phyloP scores from a whole-genome alignment of 1,284 basidiomycete genomes.

The Irpex sp. region DNA sequence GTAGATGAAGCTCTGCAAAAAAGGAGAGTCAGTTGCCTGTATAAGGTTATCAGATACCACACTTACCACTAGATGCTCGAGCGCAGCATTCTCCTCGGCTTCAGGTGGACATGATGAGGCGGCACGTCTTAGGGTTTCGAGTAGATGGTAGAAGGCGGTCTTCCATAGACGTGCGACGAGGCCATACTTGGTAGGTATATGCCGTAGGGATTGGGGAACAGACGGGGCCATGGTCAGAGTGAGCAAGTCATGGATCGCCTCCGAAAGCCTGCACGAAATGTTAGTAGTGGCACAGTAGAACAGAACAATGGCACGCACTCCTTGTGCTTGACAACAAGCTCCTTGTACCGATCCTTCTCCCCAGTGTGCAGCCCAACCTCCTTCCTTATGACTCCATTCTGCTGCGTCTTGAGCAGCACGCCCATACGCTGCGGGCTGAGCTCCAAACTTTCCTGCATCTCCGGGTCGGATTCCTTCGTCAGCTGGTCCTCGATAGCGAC shows the following conservation, averaged over 20 bases:
- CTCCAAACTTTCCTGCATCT: slow-evolving; percentile 25
- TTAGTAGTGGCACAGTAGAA: not conserved
- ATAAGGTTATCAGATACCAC: not conserved
- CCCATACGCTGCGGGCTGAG: slow-evolving; percentile 26
- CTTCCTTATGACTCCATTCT: slow-evolving; percentile 23
- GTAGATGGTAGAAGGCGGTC: slow-evolving; percentile 83
- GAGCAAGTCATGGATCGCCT: slow-evolving; percentile 86
- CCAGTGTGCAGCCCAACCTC: slow-evolving; percentile 42
- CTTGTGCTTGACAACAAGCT: slow-evolving; percentile 67
- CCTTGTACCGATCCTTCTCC: slow-evolving; percentile 65
- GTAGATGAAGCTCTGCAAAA: slow-evolving; percentile 72
- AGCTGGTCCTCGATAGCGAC: slow-evolving; percentile 70
- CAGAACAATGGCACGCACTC: slow-evolving; percentile 38
- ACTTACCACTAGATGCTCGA: slow-evolving; percentile 32
- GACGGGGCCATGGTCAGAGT: slow-evolving; percentile 83
- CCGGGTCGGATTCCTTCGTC: slow-evolving; percentile 54
- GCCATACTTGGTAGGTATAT: slow-evolving; percentile 92
- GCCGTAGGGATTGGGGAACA: slow-evolving; percentile 83
- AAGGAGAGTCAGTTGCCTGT: not conserved
- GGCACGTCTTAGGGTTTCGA: slow-evolving; percentile 85
- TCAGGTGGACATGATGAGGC: slow-evolving; percentile 48
- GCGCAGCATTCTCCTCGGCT: slow-evolving; percentile 69
- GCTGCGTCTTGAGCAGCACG: slow-evolving; percentile 45
- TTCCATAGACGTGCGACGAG: slow-evolving; percentile 94
- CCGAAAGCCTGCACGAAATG: slow-evolving; percentile 62